Evolutionary conservation across 768 basidiomycete genomes (phyloP), one percentile per base, ranked within the genome.

Genomic region (Mycena albidolilacea): DNA sequence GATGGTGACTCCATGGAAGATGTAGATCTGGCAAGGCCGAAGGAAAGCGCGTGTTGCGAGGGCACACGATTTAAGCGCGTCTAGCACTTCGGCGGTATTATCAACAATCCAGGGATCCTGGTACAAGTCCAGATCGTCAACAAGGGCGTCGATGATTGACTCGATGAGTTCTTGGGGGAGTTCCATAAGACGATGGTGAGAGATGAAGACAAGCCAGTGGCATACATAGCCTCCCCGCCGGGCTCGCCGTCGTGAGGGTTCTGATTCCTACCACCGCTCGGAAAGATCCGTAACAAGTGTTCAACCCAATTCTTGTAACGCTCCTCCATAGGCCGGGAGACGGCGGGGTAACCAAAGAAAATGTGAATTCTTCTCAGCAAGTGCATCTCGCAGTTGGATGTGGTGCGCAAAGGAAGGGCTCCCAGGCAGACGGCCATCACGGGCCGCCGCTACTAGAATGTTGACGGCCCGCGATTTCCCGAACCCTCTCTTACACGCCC

Each of bases 121-220:
- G 3, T 3, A n/a, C 38, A 73, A 48, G 39, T 73, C 67, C 6
- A 60, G 10, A 4, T 52, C 38, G 8, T 17, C 62, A 15, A 74
- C 72, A 23, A 74, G 41, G 0, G 68, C 68, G 50, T 70, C 67
- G 37, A 74, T 44, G 21, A 74, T 74, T 19, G 72, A 21, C 59
- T 74, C 41, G 10, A 74, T 65, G 39, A 74, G 72, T n/a, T 74
- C 72, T 48, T 70, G 72, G 2, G 72, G 72, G 0, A 74, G 68
- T 5, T 70, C 64, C 69, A 70, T 64, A 5, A 21, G 17, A 44
- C 39, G 37, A 11, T 9, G 17, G 38, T 59, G 38, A n/a, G n/a
- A 38, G 57, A 48, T 6, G 39, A 57, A 35, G 30, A 57, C 6
- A 17, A 43, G 41, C 10, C 41, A 43, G 41, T 14, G 14, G 41